Percentiles rank a stretch among this genome's conserved stretches.
phyloP scores from a whole-genome alignment of 139 green algal species.

The Micromonas pusilla region DNA sequence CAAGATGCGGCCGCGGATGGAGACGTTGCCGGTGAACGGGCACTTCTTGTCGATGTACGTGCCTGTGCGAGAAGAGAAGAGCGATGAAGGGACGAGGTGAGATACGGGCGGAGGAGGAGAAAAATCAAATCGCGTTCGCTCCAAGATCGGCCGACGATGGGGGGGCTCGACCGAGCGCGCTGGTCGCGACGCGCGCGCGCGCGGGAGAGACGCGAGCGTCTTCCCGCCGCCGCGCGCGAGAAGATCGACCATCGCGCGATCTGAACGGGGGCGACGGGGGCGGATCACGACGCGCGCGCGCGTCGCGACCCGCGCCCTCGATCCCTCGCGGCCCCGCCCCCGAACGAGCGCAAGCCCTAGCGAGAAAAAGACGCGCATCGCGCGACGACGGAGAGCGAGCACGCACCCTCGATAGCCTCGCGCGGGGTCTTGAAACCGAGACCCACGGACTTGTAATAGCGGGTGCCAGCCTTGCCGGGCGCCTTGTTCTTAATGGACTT shows the following conservation, averaged over 20 bases:
- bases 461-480: conserved; percentile 76
- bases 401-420: conserved; percentile 91
- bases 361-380: not conserved
- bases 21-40: conserved; percentile 98
- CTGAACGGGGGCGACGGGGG: no score
- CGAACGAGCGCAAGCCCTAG: no score
- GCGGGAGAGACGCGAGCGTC: no score
- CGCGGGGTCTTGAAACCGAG: conserved; percentile 97
- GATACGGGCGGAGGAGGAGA: not conserved
- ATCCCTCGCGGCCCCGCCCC: no score
- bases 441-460: conserved; percentile 93
- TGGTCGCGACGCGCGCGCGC: no score
- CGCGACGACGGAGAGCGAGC: not conserved
- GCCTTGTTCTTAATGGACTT: conserved; percentile 57
- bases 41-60: conserved; percentile 99
- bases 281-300: no score
- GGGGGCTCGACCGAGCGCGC: no score
- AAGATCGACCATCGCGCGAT: no score
- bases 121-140: no score
- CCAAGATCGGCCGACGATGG: no score
- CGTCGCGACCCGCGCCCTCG: no score
- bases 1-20: conserved; percentile 94
- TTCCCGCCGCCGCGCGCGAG: no score
- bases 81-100: not conserved
- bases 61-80: conserved; percentile 51